These are phyloP conservation scores for Leishmania tarentolae DNA, from an alignment of 208 protist genomes.

Conservation along the genomic window DNA sequence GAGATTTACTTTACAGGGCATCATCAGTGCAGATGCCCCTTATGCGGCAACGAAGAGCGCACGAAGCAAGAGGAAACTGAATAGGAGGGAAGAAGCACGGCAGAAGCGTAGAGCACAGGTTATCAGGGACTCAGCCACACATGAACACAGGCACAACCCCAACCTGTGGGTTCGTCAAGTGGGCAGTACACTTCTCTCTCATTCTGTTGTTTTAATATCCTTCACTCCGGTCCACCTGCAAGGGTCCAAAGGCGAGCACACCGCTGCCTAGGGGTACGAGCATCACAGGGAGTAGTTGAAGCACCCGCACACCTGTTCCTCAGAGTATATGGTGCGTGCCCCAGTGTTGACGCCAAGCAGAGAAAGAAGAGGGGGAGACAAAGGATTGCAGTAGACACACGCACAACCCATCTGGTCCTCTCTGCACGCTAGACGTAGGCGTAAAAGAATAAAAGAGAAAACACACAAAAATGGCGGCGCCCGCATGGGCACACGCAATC, in stretches of 20 bases:
- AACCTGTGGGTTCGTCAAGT: neutral
- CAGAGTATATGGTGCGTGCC: neutral
- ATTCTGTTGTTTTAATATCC: neutral
- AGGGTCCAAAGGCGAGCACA: neutral
- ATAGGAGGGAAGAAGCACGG: neutral
- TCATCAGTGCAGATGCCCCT: neutral
- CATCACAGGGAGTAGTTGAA: neutral
- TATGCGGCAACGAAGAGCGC: neutral
- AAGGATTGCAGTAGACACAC: neutral
- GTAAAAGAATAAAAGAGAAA: neutral
- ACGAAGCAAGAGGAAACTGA: neutral
- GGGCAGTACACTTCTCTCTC: neutral
- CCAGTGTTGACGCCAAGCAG: neutral
- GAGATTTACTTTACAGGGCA: neutral
- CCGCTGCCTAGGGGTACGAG: neutral
- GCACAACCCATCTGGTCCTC: neutral
- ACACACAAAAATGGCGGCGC: neutral
- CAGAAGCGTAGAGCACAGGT: neutral
- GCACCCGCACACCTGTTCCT: neutral
- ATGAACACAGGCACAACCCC: neutral
- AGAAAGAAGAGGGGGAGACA: neutral
- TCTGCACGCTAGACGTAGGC: neutral
- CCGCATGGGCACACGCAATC: neutral
- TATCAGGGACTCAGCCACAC: neutral
- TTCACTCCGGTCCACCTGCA: neutral